These are phyloP conservation scores for Globisporangium heterothallicum DNA, from an alignment of 352 stramenopile species.

Conservation along the genomic window DNA sequence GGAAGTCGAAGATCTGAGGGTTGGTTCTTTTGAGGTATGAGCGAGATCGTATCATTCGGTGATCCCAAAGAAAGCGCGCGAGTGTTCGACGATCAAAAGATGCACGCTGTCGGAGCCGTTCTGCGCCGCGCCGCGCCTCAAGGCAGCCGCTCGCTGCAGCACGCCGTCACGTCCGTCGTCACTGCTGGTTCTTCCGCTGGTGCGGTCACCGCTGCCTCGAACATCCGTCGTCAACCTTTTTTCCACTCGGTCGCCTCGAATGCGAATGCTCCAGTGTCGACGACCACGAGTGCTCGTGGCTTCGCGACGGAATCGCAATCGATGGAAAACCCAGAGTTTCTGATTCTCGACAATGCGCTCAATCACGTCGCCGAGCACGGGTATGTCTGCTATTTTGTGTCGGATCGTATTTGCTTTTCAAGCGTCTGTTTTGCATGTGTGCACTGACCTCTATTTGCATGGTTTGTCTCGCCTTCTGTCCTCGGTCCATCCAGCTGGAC, in stretches of 20 bases:
- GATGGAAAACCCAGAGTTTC: constrained; percentile 35
- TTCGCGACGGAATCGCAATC: background rate
- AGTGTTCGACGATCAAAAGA: no score
- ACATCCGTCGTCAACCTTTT: no score
- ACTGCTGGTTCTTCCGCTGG: background rate
- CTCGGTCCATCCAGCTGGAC: no score
- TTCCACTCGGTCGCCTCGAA: no score
- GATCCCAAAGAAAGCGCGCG: no score
- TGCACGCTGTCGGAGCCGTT: background rate
- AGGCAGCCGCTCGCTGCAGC: background rate
- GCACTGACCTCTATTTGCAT: constrained; percentile 1
- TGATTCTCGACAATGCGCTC: constrained; percentile 53
- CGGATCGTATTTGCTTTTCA: background rate
- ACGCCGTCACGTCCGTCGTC: background rate
- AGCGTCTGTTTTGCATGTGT: constrained; percentile 10
- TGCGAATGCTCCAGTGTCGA: no score
- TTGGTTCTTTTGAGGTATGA: no score
- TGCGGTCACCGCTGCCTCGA: background rate
- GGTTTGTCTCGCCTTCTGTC: constrained; percentile 1
- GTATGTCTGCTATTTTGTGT: constrained; percentile 19
- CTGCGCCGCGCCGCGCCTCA: background rate
- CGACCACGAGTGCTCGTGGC: background rate
- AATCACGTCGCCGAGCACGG: constrained; percentile 39
- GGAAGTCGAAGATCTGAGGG: no score
- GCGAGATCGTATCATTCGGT: no score